Evolutionary conservation across 2,329 filamentous ascomycete genomes (phyloP).

Genomic region (Atkinsonella texensis): DNA sequence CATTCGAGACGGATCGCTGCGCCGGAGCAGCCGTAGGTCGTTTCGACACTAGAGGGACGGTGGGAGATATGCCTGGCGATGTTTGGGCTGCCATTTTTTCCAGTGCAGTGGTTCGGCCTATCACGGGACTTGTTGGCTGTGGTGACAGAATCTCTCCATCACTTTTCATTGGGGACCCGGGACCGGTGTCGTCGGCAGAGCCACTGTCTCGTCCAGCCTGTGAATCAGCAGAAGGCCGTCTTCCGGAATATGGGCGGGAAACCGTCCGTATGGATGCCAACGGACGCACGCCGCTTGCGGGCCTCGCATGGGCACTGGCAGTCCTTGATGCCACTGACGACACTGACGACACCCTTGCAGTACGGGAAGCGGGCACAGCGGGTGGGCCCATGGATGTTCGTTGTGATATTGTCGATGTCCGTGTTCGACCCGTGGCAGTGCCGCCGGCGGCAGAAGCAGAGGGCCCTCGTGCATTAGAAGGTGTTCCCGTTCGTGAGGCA

Average conservation of each 20-base stretch:
- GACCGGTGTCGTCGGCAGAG: conserved; percentile 19
- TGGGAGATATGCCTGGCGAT: conserved; percentile 15
- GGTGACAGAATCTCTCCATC: conserved; percentile 38
- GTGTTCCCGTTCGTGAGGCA: conserved; percentile 53
- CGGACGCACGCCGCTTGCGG: conserved; percentile 30
- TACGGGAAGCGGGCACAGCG: conserved; percentile 31
- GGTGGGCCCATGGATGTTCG: conserved; percentile 61
- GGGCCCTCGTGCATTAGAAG: conserved; percentile 40
- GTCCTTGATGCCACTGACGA: conserved; percentile 27
- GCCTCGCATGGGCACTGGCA: conserved; percentile 21
- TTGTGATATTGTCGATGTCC: conserved; percentile 40
- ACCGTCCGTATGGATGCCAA: conserved; percentile 21
- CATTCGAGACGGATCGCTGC: conserved; percentile 31
- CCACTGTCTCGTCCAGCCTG: conserved; percentile 29
- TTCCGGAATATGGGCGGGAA: conserved; percentile 26
- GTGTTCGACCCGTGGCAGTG: conserved; percentile 33
- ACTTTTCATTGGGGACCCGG: conserved; percentile 36
- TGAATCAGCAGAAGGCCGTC: conserved; percentile 36
- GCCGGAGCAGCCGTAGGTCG: conserved; percentile 17
- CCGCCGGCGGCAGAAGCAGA: conserved; percentile 18
- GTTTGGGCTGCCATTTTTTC: conserved; percentile 36
- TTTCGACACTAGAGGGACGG: conserved; percentile 18
- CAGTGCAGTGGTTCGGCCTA: conserved; percentile 36
- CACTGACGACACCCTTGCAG: conserved; percentile 31
- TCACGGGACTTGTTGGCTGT: conserved; percentile 37